These are phyloP conservation scores for Coccomyxa sp. DNA, from an alignment of 139 green algal species.

Conservation along the genomic window DNA sequence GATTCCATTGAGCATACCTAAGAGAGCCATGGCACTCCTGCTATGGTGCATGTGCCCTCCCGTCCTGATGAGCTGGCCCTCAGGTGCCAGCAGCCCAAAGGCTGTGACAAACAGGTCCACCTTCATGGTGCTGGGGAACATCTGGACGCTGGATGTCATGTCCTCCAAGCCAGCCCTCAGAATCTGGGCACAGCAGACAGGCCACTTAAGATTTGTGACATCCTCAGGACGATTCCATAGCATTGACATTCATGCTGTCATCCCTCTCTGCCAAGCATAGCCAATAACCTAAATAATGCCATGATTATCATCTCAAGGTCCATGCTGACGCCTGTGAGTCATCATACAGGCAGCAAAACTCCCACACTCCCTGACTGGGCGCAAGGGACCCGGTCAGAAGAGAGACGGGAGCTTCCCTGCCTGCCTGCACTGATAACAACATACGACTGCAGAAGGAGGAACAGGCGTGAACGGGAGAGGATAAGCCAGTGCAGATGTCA, in stretches of 20 bases:
- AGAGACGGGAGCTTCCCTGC: background rate
- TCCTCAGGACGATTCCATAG: too few species aligned
- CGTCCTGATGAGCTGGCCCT: slow-evolving; percentile 64
- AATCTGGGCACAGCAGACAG: slow-evolving; percentile 13
- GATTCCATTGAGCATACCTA: too few species aligned
- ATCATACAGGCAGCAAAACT: background rate
- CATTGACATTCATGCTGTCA: too few species aligned
- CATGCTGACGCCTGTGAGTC: too few species aligned
- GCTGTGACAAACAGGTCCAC: slow-evolving; percentile 41
- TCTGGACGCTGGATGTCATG: slow-evolving; percentile 13
- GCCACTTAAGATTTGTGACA: too few species aligned
- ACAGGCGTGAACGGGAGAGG: too few species aligned
- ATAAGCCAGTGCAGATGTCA: too few species aligned
- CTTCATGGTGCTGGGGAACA: slow-evolving; percentile 16
- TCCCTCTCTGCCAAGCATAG: too few species aligned
- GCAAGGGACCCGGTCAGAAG: background rate
- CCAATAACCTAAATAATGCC: too few species aligned
- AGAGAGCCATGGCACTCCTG: background rate
- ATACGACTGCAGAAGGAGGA: too few species aligned
- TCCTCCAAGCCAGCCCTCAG: slow-evolving; percentile 38
- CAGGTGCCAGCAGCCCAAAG: slow-evolving; percentile 51
- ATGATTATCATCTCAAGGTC: too few species aligned
- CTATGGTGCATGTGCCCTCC: slow-evolving; percentile 16
- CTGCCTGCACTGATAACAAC: too few species aligned
- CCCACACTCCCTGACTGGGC: background rate